These are phyloP conservation scores for Pelargonium cotyledonis DNA, from an alignment of 441 rosid genomes.

Conservation along the genomic window DNA sequence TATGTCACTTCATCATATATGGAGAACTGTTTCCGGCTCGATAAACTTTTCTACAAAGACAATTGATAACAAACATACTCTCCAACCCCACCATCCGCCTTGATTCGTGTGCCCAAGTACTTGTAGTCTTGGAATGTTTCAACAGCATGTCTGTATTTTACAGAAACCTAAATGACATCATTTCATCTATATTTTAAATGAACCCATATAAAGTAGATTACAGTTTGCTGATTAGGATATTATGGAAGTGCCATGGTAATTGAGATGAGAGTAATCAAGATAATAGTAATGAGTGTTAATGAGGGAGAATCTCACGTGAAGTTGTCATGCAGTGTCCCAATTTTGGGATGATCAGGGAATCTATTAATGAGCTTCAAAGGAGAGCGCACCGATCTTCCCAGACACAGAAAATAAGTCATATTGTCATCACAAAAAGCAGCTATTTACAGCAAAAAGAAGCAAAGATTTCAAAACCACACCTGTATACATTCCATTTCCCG, in stretches of 20 bases:
- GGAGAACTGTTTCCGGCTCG: constrained; percentile 2
- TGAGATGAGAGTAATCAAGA: neutral
- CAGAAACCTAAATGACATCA: constrained; percentile 9
- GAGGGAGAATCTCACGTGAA: constrained; percentile 57
- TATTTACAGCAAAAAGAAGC: constrained; percentile 10
- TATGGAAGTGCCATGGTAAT: neutral
- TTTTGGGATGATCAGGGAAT: constrained; percentile 81
- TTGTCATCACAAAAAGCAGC: constrained; percentile 3
- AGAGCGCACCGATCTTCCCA: constrained; percentile 63
- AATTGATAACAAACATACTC: constrained; percentile 47
- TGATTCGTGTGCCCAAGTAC: constrained; percentile 78
- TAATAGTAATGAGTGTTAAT: constrained; percentile 7
- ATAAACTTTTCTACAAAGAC: constrained; percentile 6
- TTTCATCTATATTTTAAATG: neutral
- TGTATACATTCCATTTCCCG: constrained; percentile 92
- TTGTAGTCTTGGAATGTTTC: constrained; percentile 75
- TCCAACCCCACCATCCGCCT: constrained; percentile 90
- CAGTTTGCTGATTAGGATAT: neutral
- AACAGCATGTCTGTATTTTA: constrained; percentile 51
- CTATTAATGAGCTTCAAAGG: constrained; percentile 73
- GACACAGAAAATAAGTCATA: constrained; percentile 10
- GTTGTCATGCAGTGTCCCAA: constrained; percentile 86
- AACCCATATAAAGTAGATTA: constrained; percentile 6
- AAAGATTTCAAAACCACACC: constrained; percentile 34
- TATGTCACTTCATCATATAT: constrained; percentile 10